Percentiles rank a stretch among this genome's conserved stretches.
These are phyloP conservation scores for Eucalyptus fibrosa DNA, from an alignment of 345 rosid species.

Conservation along the genomic window DNA sequence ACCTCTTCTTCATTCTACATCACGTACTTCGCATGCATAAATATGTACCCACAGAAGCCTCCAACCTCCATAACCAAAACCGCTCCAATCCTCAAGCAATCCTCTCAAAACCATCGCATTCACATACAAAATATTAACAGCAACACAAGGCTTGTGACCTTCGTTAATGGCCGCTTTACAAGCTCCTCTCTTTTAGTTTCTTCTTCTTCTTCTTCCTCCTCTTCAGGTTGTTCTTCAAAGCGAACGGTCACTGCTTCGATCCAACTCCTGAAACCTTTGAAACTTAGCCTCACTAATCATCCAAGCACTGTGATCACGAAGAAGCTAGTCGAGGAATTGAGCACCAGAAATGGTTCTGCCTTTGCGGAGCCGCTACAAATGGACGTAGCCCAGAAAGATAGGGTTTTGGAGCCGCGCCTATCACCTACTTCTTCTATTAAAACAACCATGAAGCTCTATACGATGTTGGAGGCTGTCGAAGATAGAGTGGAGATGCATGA, in stretches of 20 bases:
- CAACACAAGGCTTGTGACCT: background rate
- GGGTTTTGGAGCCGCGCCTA: too few relatives aligned
- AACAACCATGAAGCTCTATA: too few relatives aligned
- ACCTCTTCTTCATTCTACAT: background rate
- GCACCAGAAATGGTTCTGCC: too few relatives aligned
- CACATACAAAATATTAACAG: background rate
- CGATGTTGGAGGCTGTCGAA: too few relatives aligned
- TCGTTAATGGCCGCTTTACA: background rate
- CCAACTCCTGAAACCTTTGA: too few relatives aligned
- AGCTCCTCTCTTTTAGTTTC: background rate
- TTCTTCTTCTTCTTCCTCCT: background rate
- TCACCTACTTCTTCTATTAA: too few relatives aligned
- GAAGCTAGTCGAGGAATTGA: too few relatives aligned
- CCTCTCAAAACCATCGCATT: background rate
- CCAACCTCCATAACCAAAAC: background rate
- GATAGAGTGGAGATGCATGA: too few relatives aligned
- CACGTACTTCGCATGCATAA: background rate
- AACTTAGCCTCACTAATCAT: too few relatives aligned
- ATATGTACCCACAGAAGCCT: background rate
- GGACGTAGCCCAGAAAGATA: too few relatives aligned
- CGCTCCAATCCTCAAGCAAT: background rate
- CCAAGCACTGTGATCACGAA: too few relatives aligned
- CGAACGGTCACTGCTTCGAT: background rate
- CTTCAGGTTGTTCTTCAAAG: background rate
- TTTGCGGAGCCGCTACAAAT: too few relatives aligned